A percentile compares a stretch with the other conserved stretches of the same genome.
Evolutionary conservation across 495 filamentous ascomycete genomes (phyloP).

Genomic region (Amphirosellinia nigrospora): DNA sequence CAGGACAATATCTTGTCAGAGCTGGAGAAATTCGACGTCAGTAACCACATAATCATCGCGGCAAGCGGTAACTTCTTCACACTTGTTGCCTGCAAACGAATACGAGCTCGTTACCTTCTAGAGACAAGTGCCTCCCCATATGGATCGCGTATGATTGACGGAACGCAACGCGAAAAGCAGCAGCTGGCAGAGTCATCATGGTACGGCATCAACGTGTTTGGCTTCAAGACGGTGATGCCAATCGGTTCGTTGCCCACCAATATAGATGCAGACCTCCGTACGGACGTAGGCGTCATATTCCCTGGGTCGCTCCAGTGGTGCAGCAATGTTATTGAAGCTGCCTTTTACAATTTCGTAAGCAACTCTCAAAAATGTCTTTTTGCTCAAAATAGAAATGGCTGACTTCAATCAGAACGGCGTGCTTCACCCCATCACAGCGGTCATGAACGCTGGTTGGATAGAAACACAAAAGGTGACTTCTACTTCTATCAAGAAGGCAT

Average conservation of each 20-base stretch:
- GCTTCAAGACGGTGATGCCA: conserved; percentile 20
- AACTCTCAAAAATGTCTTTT: neutral
- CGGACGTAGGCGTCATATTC: conserved; percentile 10
- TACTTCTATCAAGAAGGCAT: conserved; percentile 25
- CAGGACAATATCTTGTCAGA: conserved; percentile 20
- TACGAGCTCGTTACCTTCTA: conserved; percentile 14
- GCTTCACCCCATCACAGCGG: conserved; percentile 13
- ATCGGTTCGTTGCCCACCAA: conserved; percentile 16
- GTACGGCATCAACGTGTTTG: conserved; percentile 20
- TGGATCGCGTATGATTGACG: conserved; percentile 17
- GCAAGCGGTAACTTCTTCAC: conserved; percentile 23
- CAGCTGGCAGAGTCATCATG: conserved; percentile 9
- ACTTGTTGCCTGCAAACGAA: conserved; percentile 18
- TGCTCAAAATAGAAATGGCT: neutral
- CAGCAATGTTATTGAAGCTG: conserved; percentile 22
- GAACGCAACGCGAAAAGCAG: neutral
- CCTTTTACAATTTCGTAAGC: conserved; percentile 20
- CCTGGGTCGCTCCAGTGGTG: conserved; percentile 18
- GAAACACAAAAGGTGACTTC: conserved; percentile 24
- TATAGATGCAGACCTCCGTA: neutral
- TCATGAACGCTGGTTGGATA: conserved; percentile 25
- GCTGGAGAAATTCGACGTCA: conserved; percentile 14
- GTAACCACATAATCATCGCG: conserved; percentile 19
- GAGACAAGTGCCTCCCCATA: conserved; percentile 22
- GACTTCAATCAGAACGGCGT: conserved; percentile 9